Conservation (phyloP, 768 basidiomycete species). For the Peribolospora kevripleyi region DNA sequence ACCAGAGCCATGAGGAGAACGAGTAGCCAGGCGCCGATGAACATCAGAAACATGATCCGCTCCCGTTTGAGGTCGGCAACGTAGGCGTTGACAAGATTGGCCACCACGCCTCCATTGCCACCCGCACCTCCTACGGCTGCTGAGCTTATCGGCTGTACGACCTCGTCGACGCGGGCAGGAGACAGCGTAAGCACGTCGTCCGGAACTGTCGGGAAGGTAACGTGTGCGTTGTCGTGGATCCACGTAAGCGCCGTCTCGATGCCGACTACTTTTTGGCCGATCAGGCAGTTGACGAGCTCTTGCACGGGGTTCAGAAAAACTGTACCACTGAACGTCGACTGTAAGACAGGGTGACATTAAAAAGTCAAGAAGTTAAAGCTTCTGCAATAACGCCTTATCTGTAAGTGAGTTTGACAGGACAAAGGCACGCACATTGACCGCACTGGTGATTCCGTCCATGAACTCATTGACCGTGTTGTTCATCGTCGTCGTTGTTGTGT, state of each 20-base stretch:
- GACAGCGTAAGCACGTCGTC: constrained; percentile 53
- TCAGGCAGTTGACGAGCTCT: constrained; percentile 66
- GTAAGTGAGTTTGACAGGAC: not conserved
- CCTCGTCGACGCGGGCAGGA: constrained; percentile 42
- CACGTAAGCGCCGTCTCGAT: constrained; percentile 75
- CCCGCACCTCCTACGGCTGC: constrained; percentile 25
- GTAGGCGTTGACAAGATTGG: constrained; percentile 47
- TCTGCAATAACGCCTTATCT: constrained; percentile 4
- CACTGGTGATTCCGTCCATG: constrained; percentile 58
- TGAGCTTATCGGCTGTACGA: constrained; percentile 33
- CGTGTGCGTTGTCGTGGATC: constrained; percentile 59
- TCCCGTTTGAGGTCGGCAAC: constrained; percentile 49
- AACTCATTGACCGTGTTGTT: constrained; percentile 69
- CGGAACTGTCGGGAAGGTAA: constrained; percentile 58
- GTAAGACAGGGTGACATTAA: too few relatives aligned
- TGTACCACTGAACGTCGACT: constrained; percentile 44
- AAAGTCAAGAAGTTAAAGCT: too few relatives aligned
- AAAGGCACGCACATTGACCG: constrained; percentile 26
- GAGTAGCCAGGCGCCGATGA: constrained; percentile 57
- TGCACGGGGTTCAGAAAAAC: constrained; percentile 56
- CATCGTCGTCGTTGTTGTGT: constrained; percentile 60
- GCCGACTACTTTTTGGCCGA: constrained; percentile 72
- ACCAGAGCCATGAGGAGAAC: constrained; percentile 50
- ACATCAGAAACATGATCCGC: constrained; percentile 55
- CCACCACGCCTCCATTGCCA: constrained; percentile 37